These are phyloP conservation scores for Aspergillus aculeatinus DNA, from an alignment of 2,329 filamentous ascomycete species.

Conservation along the genomic window DNA sequence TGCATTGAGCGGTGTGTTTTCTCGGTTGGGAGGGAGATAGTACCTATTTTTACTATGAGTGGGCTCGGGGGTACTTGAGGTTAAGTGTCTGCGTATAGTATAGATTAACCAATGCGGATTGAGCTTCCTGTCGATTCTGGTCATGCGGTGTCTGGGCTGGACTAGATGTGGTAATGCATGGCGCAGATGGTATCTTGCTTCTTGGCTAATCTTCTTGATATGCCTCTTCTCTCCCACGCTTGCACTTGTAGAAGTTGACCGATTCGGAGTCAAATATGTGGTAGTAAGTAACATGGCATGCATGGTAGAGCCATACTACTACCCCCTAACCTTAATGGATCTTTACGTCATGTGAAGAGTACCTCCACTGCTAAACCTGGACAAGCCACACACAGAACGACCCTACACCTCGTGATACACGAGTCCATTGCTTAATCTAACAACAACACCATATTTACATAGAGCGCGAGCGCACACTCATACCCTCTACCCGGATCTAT, in stretches of 20 bases:
- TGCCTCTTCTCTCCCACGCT: too few relatives aligned
- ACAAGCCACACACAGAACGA: background rate
- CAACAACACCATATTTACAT: conserved; percentile 37
- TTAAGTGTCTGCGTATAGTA: too few relatives aligned
- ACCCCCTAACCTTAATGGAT: background rate
- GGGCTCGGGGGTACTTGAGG: background rate
- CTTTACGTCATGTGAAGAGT: background rate
- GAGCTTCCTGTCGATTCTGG: too few relatives aligned
- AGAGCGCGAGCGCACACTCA: conserved; percentile 9
- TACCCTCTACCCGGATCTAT: conserved; percentile 28
- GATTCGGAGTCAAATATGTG: too few relatives aligned
- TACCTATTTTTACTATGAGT: background rate
- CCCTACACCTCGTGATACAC: conserved; percentile 6
- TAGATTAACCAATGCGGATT: too few relatives aligned
- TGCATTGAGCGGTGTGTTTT: background rate
- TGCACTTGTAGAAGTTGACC: too few relatives aligned
- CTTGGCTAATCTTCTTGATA: too few relatives aligned
- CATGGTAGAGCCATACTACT: too few relatives aligned
- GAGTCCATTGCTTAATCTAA: conserved; percentile 30
- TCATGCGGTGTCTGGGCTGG: too few relatives aligned
- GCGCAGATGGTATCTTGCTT: too few relatives aligned
- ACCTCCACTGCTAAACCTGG: background rate
- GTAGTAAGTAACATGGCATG: too few relatives aligned
- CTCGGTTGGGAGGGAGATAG: background rate
- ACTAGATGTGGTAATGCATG: too few relatives aligned